Evolutionary conservation across 805 yeast genomes (phyloP), one percentile per base, ranked within the genome.

Genomic region (Candida orba): DNA sequence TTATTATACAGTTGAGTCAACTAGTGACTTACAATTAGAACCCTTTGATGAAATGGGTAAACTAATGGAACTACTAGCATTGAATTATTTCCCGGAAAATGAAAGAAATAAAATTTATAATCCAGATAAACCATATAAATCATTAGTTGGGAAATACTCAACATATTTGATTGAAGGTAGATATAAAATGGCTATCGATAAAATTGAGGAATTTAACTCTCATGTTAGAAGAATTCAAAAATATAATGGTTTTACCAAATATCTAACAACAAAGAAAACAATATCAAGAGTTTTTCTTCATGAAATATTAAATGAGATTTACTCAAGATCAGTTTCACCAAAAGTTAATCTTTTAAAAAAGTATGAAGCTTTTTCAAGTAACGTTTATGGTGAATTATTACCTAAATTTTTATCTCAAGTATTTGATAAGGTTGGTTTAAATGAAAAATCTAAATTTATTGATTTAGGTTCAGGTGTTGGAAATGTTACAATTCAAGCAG

Each of bases 381-480:
- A 80, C 54, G 96, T 88, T 1, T 90, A 90, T 60, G 97, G 97
- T 9, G 97, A 90, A 62, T 66, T 90, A 45, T 68, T 90, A 59
- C 97, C 97, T 1, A 67, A 71, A 6, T 86, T 90, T 52, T 68
- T 85, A 35, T 73, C 88, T 34, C 77, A 72, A 51, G 82, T 85
- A 4, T 84, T 81, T 55, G 59, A 66, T 6, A 69, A 78, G 52
- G 81, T 88, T 40, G 72, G 71, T 1, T 64, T 89, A 40, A 61
- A 66, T 32, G 69, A 76, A 2, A 63, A 62, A 2, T 73, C 76
- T 36, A 74, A 69, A n/a, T 89, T 88, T 55, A 78, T 90, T 49
- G 97, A 90, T 63, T 68, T 90, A 22, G 97, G 97, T 0, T 87
- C 95, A 0, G 97, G 97, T 14, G 96, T 90, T 14, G 97, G 96